A percentile compares a stretch with the other conserved stretches of the same genome.
Evolutionary conservation across 2,329 filamentous ascomycete genomes (phyloP).

Genomic region (Diaporthe citrichinensis): DNA sequence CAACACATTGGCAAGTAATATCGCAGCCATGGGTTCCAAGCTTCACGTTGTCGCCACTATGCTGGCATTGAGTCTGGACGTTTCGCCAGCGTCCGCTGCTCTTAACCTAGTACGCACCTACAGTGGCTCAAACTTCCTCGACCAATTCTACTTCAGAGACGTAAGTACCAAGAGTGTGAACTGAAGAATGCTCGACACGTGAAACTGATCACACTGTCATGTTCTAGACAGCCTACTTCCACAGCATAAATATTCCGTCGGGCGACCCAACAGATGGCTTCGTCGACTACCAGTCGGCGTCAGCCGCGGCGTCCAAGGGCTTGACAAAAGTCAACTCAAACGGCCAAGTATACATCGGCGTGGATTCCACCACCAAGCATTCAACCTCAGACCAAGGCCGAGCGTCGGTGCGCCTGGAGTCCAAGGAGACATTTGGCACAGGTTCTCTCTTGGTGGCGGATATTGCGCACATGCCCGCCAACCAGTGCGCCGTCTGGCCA

Average conservation of each 20-base stretch:
- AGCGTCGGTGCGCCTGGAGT: conserved; percentile 60
- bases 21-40: conserved; percentile 20
- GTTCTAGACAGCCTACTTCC: conserved; percentile 28
- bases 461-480: conserved; percentile 64
- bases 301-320: conserved; percentile 54
- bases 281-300: conserved; percentile 54
- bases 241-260: conserved; percentile 35
- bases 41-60: conserved; percentile 7
- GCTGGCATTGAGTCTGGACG: not conserved
- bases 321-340: conserved; percentile 54
- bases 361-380: conserved; percentile 54
- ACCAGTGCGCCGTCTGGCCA: conserved; percentile 64
- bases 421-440: conserved; percentile 60
- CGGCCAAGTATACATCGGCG: conserved; percentile 58
- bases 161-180: not conserved
- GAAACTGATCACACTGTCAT: not conserved
- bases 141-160: conserved; percentile 12
- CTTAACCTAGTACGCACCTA: conserved; percentile 16
- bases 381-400: conserved; percentile 53
- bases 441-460: conserved; percentile 60
- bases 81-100: conserved; percentile 1
- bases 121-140: conserved; percentile 23
- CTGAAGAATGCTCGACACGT: too few species aligned
- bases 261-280: conserved; percentile 43
- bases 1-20: not conserved